These are phyloP conservation scores for Theobroma cacao DNA, from an alignment of 345 rosid genomes.

Conservation along the genomic window DNA sequence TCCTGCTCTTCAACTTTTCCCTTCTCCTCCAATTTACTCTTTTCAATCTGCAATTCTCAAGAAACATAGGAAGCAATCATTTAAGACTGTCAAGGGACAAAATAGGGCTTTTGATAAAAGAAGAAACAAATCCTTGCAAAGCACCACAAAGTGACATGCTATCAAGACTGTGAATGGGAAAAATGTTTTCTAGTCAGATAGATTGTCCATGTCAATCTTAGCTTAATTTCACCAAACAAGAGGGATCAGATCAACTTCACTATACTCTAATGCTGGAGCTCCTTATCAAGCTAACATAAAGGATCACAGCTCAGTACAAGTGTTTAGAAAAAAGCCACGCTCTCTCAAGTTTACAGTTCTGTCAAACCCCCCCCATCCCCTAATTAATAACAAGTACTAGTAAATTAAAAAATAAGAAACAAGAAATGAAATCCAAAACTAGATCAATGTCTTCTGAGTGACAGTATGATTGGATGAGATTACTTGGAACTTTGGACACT, in stretches of 20 bases:
- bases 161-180: neutral
- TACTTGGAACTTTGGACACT: too few relatives aligned
- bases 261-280: neutral
- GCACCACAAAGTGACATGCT: neutral
- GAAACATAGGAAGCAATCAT: slow-evolving; percentile 4
- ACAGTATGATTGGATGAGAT: too few relatives aligned
- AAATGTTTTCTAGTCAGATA: neutral
- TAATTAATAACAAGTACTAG: too few relatives aligned
- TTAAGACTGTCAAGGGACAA: neutral
- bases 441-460: too few relatives aligned
- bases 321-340: neutral
- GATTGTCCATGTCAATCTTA: neutral
- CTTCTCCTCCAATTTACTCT: slow-evolving; percentile 62
- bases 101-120: neutral
- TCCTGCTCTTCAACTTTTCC: slow-evolving; percentile 66
- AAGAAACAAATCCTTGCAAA: neutral
- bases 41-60: slow-evolving; percentile 58
- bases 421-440: too few relatives aligned
- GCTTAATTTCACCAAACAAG: neutral
- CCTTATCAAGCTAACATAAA: neutral
- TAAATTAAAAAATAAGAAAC: too few relatives aligned
- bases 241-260: neutral
- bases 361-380: too few relatives aligned
- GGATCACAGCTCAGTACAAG: neutral
- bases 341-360: too few relatives aligned